phyloP scores from a whole-genome alignment of 805 yeast genomes.

The Starmerella stigmatis region DNA sequence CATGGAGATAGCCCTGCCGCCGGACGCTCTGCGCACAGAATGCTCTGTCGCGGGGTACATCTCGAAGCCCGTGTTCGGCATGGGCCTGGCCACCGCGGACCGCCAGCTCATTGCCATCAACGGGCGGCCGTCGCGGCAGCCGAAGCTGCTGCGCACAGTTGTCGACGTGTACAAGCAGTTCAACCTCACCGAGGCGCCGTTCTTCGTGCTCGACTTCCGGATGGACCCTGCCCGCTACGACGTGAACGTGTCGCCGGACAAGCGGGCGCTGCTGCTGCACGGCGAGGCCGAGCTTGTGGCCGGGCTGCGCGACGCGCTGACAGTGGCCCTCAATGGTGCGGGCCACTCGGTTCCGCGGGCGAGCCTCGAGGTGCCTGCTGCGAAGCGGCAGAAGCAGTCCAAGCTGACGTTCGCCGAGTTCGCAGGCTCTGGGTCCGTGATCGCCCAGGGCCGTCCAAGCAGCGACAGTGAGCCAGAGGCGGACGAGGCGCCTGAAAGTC shows the following conservation, averaged over 20 bases:
- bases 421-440: slow-evolving; percentile 17
- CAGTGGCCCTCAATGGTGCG: slow-evolving; percentile 37
- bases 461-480: slow-evolving; percentile 19
- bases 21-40: background rate
- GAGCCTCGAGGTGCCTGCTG: slow-evolving; percentile 6
- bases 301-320: slow-evolving; percentile 42
- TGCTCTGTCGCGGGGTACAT: slow-evolving; percentile 42
- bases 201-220: slow-evolving; percentile 49
- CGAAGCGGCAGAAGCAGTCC: slow-evolving; percentile 13
- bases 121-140: slow-evolving; percentile 57
- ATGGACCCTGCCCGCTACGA: slow-evolving; percentile 46
- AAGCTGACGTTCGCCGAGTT: slow-evolving; percentile 14
- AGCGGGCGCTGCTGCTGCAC: slow-evolving; percentile 58
- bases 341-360: slow-evolving; percentile 32
- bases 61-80: slow-evolving; percentile 70
- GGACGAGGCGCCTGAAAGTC: slow-evolving; percentile 15
- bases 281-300: slow-evolving; percentile 54
- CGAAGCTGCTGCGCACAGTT: slow-evolving; percentile 45
- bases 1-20: slow-evolving; percentile 36
- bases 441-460: slow-evolving; percentile 8
- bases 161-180: slow-evolving; percentile 65
- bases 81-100: slow-evolving; percentile 61
- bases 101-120: slow-evolving; percentile 70
- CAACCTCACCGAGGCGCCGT: slow-evolving; percentile 66
- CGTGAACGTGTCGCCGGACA: slow-evolving; percentile 87